Evolutionary conservation across 1,284 basidiomycete species (phyloP), one percentile per base, ranked within the genome.

Genomic region (Xerocomus nothofagi): DNA sequence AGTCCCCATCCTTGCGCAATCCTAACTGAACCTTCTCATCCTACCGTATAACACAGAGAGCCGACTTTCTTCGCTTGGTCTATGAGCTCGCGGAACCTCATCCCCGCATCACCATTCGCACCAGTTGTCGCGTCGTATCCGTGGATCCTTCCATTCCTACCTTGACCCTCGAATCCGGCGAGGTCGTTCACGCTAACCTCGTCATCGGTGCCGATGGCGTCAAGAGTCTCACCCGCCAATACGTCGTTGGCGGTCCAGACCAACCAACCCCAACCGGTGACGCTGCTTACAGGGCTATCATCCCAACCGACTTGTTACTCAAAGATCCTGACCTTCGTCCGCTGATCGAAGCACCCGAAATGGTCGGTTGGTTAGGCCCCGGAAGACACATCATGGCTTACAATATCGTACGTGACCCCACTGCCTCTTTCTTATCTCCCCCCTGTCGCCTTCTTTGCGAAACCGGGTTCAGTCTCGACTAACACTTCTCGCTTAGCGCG

Each of bases 161-260:
- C 20, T 61, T 79, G 15, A 75, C 70, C 7, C 63, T 76, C 45
- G 59, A 68, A 44, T 68, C 71, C 4, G 78, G 79, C 5, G 71
- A 76, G 54, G 60, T 72, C 14, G 54, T 81, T 32, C 54, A 54
- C 6, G 71, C 72, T 4, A 77, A 82, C 53, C 50, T 83, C 12
- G 63, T 81, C 46, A 66, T 83, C 11, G 80, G 79, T 14, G 78
- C 79, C 2, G 81, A 83, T 53, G 81, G 81, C 4, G 66, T 82
- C 27, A 75, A 77, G 59, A 76, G 73, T 49, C 57, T 67, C 14
- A 65, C 76, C 1, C 70, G 79, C 0, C 61, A 72, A 49, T 64
- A 71, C 15, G 72, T 81, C 21, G 70, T 75, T 8, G 75, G 77
- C 0, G 58, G 59, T 1, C 61, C 63, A 0, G 71, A 75, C 49